Base-by-base conservation (phyloP, 345 rosid species). In the Crucihimalaya himalaica region DNA sequence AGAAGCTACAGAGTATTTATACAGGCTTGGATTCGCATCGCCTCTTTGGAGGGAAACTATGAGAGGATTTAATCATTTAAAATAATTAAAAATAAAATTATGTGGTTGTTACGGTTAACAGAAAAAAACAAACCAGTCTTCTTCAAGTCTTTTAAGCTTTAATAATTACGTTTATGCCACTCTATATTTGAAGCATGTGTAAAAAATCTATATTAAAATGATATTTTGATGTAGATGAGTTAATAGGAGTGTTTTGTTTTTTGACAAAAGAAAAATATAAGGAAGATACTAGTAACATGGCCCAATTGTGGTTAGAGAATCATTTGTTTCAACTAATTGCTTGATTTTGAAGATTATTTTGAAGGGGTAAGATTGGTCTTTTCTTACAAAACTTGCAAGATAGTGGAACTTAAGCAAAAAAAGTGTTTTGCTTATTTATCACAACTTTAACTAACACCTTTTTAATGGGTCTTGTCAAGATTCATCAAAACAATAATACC, bases 281-380 rank as follows among this genome's bases (percentile, higher is more conserved):
- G 28, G 70, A 73, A 31, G 23, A 37, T 63, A 76, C 52, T 63
- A 57, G 63, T 70, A 34, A 46, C 66, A 54, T 64, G 80, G 76
- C 57, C 76, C 76, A 20, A 55, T 48, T 71, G 43, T 71, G 57
- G 80, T 77, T 77, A 77, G 68, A 16, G 76, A 65, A 77, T 77
- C 80, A 77, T 77, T 77, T 77, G 76, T 62, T 63, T 77, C 76
- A 71, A 70, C 80, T 71, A 77, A 77, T 77, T 77, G 68, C 76
- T 77, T 77, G 71, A 48, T 50, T 77, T 65, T 71, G 5, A 77
- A 77, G 80, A 39, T 63, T 76, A 54, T 55, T n/a, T 70, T 63
- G 1, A 23, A 62, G 29, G 56, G 76, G 37, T 55, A 47, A 63
- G 13, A 69, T 70, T 76, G 71, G 75, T 70, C 80, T 37, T 66